Evolutionary conservation across 768 basidiomycete genomes (phyloP).

Genomic region (Mycena sanguinolenta): DNA sequence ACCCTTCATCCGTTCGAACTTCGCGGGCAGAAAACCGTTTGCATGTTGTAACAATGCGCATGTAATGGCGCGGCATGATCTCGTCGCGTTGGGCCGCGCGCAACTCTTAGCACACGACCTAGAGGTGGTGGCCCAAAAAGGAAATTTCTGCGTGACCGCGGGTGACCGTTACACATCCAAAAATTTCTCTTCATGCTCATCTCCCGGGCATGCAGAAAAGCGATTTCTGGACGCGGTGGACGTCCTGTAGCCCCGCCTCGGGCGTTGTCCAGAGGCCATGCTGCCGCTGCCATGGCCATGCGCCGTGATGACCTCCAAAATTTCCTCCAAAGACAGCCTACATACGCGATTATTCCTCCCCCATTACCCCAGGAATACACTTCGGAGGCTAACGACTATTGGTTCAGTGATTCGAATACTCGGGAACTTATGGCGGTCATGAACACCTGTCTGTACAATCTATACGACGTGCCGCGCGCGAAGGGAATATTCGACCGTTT

Average conservation of each 20-base stretch:
- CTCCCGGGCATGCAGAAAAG: conserved; percentile 31
- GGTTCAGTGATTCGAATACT: conserved; percentile 74
- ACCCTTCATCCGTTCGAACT: no score
- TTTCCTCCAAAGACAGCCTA: conserved; percentile 62
- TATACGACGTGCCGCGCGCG: conserved; percentile 84
- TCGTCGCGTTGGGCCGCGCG: no score
- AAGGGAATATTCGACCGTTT: conserved; percentile 78
- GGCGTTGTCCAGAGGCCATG: conserved; percentile 32
- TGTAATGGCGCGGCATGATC: no score
- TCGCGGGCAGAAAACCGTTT: no score
- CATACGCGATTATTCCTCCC: conserved; percentile 74
- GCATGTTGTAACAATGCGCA: no score
- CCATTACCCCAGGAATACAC: conserved; percentile 68
- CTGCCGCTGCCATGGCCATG: conserved; percentile 27
- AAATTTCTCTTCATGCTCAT: conserved; percentile 21
- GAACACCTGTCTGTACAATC: conserved; percentile 83
- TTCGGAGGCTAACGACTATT: conserved; percentile 58
- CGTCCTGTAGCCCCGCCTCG: conserved; percentile 28
- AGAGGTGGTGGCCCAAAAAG: no score
- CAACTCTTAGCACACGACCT: no score
- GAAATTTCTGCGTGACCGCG: no score
- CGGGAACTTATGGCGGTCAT: conserved; percentile 84
- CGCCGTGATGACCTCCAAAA: conserved; percentile 56
- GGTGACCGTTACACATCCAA: not conserved
- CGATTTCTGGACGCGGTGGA: conserved; percentile 20